Evolutionary conservation across 352 stramenopile species (phyloP), one percentile per base, ranked within the genome.

Genomic region (Pythium aquatile): DNA sequence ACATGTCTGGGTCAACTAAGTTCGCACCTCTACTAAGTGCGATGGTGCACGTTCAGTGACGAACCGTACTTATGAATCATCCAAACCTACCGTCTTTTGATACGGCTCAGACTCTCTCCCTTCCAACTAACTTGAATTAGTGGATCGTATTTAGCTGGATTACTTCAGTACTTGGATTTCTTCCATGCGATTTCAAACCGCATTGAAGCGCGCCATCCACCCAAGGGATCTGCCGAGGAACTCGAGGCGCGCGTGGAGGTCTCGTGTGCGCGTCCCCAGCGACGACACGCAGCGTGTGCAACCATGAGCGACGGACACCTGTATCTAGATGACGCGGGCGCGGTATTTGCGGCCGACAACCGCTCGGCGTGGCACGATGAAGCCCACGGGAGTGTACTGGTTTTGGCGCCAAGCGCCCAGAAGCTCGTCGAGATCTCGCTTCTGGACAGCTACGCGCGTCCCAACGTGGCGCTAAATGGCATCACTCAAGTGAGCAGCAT

Each of bases 251-350:
- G 13, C 2, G 13, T 20, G 28, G 32, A 40, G 42, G 24, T 14
- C 9, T 1, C 35, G 16, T 51, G 26, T 33, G 20, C 26, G 8
- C 29, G n/a, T 39, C 57, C 40, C 57, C 48, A n/a, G 5, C n/a
- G 48, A 55, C 48, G 44, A 13, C 20, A 40, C 40, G 44, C 9
- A 24, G 24, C 33, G 35, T 17, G n/a, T 13, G 33, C 28, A 9
- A n/a, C n/a, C 24, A 69, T 74, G 61, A 81, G 78, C 65, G 71
- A 89, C 40, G 78, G 78, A 2, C 83, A 93, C 46, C 59, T 93
- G 47, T 93, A 73, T 57, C 68, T 91, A 35, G 81, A 72, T 30
- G 75, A 70, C 52, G 77, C 74, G 17, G 77, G 79, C 62, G 74
- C 75, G 17, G 68, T 75, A 57, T 88, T 85, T 61, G 70, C 56